Conservation (phyloP, 352 stramenopile genomes). For the Phytophthora rubi region DNA sequence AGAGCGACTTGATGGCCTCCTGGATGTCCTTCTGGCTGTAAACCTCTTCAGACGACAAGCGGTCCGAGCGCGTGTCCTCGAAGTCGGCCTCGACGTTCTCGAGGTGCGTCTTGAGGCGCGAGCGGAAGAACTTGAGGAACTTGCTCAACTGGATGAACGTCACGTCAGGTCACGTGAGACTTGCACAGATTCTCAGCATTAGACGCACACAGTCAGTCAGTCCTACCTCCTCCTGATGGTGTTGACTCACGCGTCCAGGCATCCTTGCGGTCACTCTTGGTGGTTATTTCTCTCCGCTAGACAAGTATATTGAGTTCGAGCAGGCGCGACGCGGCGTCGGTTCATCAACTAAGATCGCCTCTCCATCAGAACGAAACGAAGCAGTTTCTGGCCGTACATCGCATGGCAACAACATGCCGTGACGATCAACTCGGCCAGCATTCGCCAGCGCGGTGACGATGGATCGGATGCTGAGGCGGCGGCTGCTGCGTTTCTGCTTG, state of each 20-base stretch:
- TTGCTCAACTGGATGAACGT: conserved; percentile 55
- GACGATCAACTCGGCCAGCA: neutral
- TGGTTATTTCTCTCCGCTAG: neutral
- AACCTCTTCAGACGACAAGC: conserved; percentile 81
- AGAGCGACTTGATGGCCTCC: conserved; percentile 75
- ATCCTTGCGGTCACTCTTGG: conserved; percentile 5
- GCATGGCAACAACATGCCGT: conserved; percentile 5
- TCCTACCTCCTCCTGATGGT: conserved; percentile 74
- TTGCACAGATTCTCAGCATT: neutral
- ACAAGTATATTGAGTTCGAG: neutral
- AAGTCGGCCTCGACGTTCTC: conserved; percentile 88
- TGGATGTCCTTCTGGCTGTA: conserved; percentile 88
- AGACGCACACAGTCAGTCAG: neutral
- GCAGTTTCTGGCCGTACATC: conserved; percentile 23
- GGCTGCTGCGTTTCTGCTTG: conserved; percentile 18
- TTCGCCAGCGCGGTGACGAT: conserved; percentile 8
- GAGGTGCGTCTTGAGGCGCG: conserved; percentile 73
- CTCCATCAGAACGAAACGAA: conserved; percentile 8
- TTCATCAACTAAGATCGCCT: conserved; percentile 27
- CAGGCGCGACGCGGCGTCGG: conserved; percentile 16
- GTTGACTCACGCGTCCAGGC: conserved; percentile 43
- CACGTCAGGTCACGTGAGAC: conserved; percentile 12
- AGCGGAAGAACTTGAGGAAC: conserved; percentile 90
- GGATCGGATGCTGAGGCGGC: conserved; percentile 6
- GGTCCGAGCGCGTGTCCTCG: conserved; percentile 82